phyloP scores from a whole-genome alignment of 2,329 filamentous ascomycete species.

The Epichloe scottii region DNA sequence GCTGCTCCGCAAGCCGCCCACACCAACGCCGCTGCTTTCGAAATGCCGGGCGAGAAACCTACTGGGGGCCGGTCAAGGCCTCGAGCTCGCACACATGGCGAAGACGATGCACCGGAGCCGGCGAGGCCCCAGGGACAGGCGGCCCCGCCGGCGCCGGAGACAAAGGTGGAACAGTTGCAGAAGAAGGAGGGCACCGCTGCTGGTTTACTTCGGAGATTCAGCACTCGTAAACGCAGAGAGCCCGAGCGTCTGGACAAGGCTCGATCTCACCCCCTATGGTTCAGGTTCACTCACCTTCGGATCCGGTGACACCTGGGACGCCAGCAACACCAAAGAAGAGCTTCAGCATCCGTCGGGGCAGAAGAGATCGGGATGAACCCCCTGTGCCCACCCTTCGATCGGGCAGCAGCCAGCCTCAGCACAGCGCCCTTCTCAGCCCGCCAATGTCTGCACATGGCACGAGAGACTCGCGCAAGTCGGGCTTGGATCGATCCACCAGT shows the following conservation, averaged over 20 bases:
- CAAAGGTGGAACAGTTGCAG: constrained; percentile 45
- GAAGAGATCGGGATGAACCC: constrained; percentile 40
- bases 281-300: constrained; percentile 66
- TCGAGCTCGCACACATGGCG: constrained; percentile 82
- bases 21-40: constrained; percentile 74
- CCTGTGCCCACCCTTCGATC: constrained; percentile 35
- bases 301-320: constrained; percentile 24
- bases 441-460: constrained; percentile 48
- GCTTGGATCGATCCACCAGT: constrained; percentile 75
- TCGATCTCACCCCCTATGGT: constrained; percentile 60
- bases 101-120: constrained; percentile 71
- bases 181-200: constrained; percentile 84
- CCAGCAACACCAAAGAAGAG: constrained; percentile 63
- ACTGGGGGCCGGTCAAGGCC: constrained; percentile 75
- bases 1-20: constrained; percentile 74
- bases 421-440: constrained; percentile 67
- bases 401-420: constrained; percentile 56
- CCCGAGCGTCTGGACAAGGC: constrained; percentile 49
- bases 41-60: constrained; percentile 79
- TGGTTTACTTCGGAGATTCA: constrained; percentile 77
- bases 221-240: constrained; percentile 68
- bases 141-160: constrained; percentile 34
- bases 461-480: constrained; percentile 46
- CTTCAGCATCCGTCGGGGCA: constrained; percentile 62
- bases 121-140: constrained; percentile 14